Evolutionary conservation across 139 green algal species (phyloP).

Genomic region (Chlamydomonas schloesseri): DNA sequence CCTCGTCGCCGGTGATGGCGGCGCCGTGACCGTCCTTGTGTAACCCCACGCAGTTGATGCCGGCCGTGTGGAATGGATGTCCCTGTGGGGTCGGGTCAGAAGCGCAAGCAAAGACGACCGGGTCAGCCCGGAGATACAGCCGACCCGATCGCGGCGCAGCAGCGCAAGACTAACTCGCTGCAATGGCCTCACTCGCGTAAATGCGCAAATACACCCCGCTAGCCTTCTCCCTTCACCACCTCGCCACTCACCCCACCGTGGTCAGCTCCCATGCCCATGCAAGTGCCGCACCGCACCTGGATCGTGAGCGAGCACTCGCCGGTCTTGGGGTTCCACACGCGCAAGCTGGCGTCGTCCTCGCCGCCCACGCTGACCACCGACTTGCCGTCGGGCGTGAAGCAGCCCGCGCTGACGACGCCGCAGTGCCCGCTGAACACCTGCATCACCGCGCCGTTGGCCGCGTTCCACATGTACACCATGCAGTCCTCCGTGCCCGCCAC

Average conservation of each 20-base stretch:
- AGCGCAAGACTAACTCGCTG: too few species aligned
- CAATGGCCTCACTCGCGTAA: too few species aligned
- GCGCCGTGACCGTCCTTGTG: slow-evolving; percentile 59
- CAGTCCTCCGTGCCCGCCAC: slow-evolving; percentile 94
- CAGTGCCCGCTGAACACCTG: slow-evolving; percentile 92
- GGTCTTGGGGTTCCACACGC: slow-evolving; percentile 89
- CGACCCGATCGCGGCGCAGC: too few species aligned
- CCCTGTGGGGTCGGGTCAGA: slow-evolving; percentile 51
- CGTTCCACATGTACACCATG: slow-evolving; percentile 97
- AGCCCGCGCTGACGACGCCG: slow-evolving; percentile 84
- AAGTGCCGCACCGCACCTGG: too few species aligned
- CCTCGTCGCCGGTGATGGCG: slow-evolving; percentile 74
- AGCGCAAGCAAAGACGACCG: too few species aligned
- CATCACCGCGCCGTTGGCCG: slow-evolving; percentile 88
- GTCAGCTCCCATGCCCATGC: too few species aligned
- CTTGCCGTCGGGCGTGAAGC: slow-evolving; percentile 93
- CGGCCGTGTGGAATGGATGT: slow-evolving; percentile 71
- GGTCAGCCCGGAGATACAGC: too few species aligned
- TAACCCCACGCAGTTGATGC: slow-evolving; percentile 80
- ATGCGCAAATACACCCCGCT: too few species aligned
- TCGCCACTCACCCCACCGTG: too few species aligned
- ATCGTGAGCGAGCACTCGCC: slow-evolving; percentile 75
- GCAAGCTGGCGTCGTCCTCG: slow-evolving; percentile 83
- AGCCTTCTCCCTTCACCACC: too few species aligned
- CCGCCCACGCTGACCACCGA: slow-evolving; percentile 84